Base-by-base conservation (phyloP, 768 basidiomycete genomes). In the Amanita thiersii region DNA sequence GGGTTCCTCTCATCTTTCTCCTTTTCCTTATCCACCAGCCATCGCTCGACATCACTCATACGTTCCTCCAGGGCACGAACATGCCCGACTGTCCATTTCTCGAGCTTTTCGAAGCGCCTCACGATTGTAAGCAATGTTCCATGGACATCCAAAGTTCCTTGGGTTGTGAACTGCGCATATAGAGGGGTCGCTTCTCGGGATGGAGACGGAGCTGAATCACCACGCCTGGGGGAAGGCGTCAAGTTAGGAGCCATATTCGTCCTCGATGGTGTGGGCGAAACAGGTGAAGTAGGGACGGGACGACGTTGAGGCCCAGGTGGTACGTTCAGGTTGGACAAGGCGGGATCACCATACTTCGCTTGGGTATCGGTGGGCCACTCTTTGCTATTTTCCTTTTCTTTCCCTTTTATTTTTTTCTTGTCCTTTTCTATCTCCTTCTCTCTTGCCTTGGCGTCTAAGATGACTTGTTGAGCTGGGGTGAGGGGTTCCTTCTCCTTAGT, bases 31-130 rank as follows among this genome's bases (percentile, higher is more conserved):
- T 88, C 86, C 4, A 90, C 87, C 6, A 90, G 66, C 85, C 86
- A 91, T 33, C 79, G 70, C 55, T 91, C 88, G n/a, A 91, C 88
- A 43, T 91, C 88, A 46, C 80, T 78, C 87, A 91, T 91, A 23
- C 88, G 75, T 14, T 90, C 88, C 50, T 91, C 88, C n/a, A 91
- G 63, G 1, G 88, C 88, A 40, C 88, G 79, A 2, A 89, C 86
- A 50, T 91, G 88, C 4, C 85, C 79, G 2, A 91, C 86, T 0
- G 87, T 83, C 88, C 88, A 91, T 48, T 83, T 83, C 55, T 91
- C 88, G 9, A 91, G 71, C 56, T 91, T 91, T 58, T 91, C 88
- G 45, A 91, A 90, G 15, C 88, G 77, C 44, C 73, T 76, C 9
- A 86, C 84, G 31, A 91, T 77, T 8, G 74, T 72, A 17, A 91